Evolutionary conservation across 1,139 yeast genomes (phyloP).

Genomic region (Blastobotrys serpentis): DNA sequence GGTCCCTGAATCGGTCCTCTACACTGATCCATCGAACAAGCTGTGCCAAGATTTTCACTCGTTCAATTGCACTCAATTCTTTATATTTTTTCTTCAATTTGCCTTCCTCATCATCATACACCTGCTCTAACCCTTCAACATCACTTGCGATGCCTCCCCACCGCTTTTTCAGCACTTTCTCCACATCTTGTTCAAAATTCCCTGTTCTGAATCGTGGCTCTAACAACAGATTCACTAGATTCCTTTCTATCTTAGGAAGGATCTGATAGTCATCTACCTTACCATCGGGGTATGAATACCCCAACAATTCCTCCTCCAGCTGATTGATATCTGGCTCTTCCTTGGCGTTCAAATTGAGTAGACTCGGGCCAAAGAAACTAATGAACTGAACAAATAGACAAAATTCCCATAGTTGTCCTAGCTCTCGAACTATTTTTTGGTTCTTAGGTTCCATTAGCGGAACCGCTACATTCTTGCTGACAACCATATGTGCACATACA

Average conservation of each 20-base stretch:
- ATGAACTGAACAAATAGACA: conserved; percentile 31
- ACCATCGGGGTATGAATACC: conserved; percentile 5
- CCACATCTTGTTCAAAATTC: conserved; percentile 21
- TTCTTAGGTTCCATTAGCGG: conserved; percentile 30
- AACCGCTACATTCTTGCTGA: conserved; percentile 8
- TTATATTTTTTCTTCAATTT: conserved; percentile 13
- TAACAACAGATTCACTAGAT: conserved; percentile 18
- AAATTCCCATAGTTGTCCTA: conserved; percentile 34
- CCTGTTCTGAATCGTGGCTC: conserved; percentile 22
- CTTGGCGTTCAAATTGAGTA: conserved; percentile 25
- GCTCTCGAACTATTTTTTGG: conserved; percentile 21
- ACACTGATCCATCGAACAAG: conserved; percentile 28
- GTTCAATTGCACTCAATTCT: conserved; percentile 19
- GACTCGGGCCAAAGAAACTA: conserved; percentile 25
- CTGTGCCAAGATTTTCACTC: conserved; percentile 26
- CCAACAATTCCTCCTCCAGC: conserved; percentile 33
- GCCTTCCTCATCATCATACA: conserved; percentile 6
- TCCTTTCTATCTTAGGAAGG: conserved; percentile 21
- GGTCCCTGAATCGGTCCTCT: conserved; percentile 29
- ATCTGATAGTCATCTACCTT: conserved; percentile 17
- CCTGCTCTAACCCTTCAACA: conserved; percentile 11
- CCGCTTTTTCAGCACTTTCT: conserved; percentile 11
- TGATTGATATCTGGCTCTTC: conserved; percentile 29
- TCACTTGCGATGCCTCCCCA: conserved; percentile 14
- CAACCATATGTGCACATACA: conserved; percentile 2